Evolutionary conservation across 257 asterid species (phyloP), one percentile per base, ranked within the genome.

Genomic region (Mentha longifolia): DNA sequence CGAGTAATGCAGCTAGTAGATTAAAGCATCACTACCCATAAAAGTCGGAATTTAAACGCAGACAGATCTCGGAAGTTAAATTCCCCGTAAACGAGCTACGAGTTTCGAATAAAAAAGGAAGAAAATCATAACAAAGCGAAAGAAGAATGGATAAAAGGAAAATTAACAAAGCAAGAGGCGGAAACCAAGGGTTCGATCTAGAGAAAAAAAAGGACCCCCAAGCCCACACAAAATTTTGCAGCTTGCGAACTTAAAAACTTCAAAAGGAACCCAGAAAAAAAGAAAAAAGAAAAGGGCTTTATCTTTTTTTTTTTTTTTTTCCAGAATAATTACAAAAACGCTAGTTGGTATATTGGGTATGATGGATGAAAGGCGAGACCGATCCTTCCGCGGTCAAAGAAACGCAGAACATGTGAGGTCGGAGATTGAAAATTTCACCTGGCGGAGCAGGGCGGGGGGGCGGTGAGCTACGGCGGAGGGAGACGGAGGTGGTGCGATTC

Each of bases 151-250:
- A 58, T 17, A 17, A 65, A 17, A 20, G 61, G 46, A 31, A 50
- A 60, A 37, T 9, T 20, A 19, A 43, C 54, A 70, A 19, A 49
- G 54, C 47, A 30, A 62, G 66, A 61, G 72, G 43, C 30, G 57
- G 14, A 65, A 49, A 54, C 52, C 77, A 70, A 83, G 72, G 76
- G 78, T 68, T 69, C 87, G 87, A 80, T 83, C 85, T 58, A 63
- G 35, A 49, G 65, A 74, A 67, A 47, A 30, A 62, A 82, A 74
- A 35, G 39, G 39, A 35, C 6, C 39, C 76, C 75, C 74, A 42
- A 52, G 62, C 75, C 67, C 73, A 41, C 59, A 39, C 45, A 74
- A 73, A 72, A 50, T 70, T 66, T 59, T 25, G 61, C 58, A 33
- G 41, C 61, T 42, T 20, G 30, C 41, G 11, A 49, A n/a, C 65